Base-by-base conservation (phyloP, 2,329 filamentous ascomycete genomes). In the Beauveria medogensis region DNA sequence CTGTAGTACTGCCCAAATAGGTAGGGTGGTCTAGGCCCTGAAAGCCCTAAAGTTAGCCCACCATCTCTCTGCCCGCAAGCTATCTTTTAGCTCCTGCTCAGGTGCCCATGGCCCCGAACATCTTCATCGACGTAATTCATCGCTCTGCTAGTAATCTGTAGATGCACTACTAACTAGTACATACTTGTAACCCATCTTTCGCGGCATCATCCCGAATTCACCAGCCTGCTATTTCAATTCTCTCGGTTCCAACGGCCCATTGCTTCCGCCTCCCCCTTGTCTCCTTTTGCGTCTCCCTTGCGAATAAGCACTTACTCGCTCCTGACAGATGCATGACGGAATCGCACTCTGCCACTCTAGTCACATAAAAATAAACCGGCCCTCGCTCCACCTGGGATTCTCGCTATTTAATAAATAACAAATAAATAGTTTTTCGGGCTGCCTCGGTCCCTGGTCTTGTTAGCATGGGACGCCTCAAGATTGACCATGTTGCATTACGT, bases 271-370 rank as follows among this genome's bases (percentile, higher is more conserved):
- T 22, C 14, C 34, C 14, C n/a, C 40, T 7, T 30, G 16, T 9
- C 26, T 1, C 18, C 30, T 10, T 40, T 24, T n/a, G 24, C 52
- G 44, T 55, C 4, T 40, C 52, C 52, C 26, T 44, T 18, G 12
- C 18, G 22, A 20, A 48, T 50, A 46, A 30, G 43, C 43, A 40
- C 43, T 28, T 18, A 5, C 20, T n/a, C 44, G 8, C 12, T 20
- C 20, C 20, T 58, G 34, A 51, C 46, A 46, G 46, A 58, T 51
- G 55, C 55, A 58, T 58, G 55, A 58, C 55, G 55, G 18, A 58
- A 58, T 58, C 46, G 46, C 18, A 5, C 24, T n/a, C 18, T 55
- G 34, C 18, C 12, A n/a, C 24, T n/a, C 10, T 55, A 20, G 26
- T 28, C 28, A 12, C 22, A 22, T 22, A 22, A 22, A 22, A 34